phyloP scores from a whole-genome alignment of 176 grass and related monocot species.

The Oryza punctata region DNA sequence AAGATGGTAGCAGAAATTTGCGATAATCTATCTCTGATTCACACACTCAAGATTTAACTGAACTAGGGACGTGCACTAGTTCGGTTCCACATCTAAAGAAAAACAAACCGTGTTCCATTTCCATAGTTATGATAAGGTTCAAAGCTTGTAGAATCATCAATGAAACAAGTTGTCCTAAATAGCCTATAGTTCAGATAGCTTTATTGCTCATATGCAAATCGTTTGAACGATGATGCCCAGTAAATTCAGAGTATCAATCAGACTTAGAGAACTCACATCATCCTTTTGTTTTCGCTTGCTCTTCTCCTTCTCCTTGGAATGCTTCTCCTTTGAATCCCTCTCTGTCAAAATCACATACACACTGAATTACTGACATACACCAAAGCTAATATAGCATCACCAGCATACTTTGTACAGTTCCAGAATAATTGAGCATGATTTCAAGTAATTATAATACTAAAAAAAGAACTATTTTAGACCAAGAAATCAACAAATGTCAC shows the following conservation, averaged over 20 bases:
- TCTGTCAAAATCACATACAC: constrained; percentile 25
- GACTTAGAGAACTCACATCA: constrained; percentile 38
- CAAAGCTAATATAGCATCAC: background rate
- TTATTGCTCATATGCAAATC: background rate
- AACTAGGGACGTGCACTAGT: background rate
- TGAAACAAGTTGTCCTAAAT: background rate
- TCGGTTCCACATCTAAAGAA: background rate
- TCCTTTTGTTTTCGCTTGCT: constrained; percentile 42
- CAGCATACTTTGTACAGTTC: background rate
- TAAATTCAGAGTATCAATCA: background rate
- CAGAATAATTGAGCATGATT: no score
- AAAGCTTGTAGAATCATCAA: constrained; percentile 2
- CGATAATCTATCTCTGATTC: background rate
- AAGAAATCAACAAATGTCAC: background rate
- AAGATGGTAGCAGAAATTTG: background rate
- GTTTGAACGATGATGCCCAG: background rate
- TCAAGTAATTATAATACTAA: background rate
- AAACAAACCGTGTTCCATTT: background rate
- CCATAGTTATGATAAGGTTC: background rate
- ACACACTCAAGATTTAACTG: background rate
- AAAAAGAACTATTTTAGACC: background rate
- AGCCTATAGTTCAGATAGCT: background rate
- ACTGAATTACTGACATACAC: background rate
- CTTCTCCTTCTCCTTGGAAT: constrained; percentile 47
- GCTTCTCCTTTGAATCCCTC: constrained; percentile 45